Percentiles rank a stretch among this genome's conserved stretches.
Conservation (phyloP, 192 early-diverging fungal species). For the Entomortierella lignicola region DNA sequence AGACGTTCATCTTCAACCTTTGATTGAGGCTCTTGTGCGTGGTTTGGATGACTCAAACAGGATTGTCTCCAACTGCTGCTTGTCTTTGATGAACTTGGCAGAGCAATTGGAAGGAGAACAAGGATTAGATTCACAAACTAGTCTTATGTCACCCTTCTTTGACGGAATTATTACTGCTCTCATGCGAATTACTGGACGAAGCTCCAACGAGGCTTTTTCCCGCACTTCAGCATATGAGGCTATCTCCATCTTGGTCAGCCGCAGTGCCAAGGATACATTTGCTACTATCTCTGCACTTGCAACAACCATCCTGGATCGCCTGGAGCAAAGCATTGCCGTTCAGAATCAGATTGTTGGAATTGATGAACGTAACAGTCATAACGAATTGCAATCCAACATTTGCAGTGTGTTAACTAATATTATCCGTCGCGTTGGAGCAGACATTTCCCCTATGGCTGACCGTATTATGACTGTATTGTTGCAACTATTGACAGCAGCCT, state of each 20-base stretch:
- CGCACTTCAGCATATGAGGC: constrained; percentile 95
- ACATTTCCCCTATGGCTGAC: constrained; percentile 84
- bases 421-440: constrained; percentile 81
- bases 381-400: constrained; percentile 93
- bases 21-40: constrained; percentile 80
- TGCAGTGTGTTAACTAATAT: constrained; percentile 90
- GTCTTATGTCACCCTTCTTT: constrained; percentile 86
- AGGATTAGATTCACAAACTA: constrained; percentile 69
- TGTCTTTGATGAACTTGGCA: constrained; percentile 93
- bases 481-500: constrained; percentile 74
- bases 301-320: constrained; percentile 78
- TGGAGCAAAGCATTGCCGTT: constrained; percentile 78
- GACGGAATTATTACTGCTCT: constrained; percentile 83
- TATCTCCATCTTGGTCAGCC: constrained; percentile 82
- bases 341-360: constrained; percentile 81
- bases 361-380: constrained; percentile 85
- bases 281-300: constrained; percentile 81
- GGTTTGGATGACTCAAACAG: constrained; percentile 90
- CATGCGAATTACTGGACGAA: constrained; percentile 77
- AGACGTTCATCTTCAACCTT: constrained; percentile 74
- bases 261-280: constrained; percentile 81
- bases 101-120: constrained; percentile 79
- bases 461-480: constrained; percentile 91
- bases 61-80: constrained; percentile 96
- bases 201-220: constrained; percentile 86